phyloP scores from a whole-genome alignment of 768 basidiomycete genomes.

The Phanerochaete carnosa region DNA sequence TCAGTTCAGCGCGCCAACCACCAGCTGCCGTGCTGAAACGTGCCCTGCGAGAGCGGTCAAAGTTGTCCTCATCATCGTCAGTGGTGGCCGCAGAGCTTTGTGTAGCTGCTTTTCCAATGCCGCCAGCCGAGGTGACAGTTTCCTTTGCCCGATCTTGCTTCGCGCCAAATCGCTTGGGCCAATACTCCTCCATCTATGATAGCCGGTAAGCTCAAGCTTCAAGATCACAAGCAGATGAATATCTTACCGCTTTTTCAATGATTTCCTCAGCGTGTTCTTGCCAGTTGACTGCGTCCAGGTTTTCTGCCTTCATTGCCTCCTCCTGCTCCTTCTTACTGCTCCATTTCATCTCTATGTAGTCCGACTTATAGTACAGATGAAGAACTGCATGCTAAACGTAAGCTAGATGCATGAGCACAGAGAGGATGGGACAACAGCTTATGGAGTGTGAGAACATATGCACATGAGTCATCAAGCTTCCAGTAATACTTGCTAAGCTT shows the following conservation, averaged over 20 bases:
- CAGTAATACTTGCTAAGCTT: neutral
- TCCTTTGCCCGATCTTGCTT: neutral
- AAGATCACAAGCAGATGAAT: neutral
- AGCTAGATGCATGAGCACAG: neutral
- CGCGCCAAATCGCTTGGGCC: neutral
- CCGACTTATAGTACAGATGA: slow-evolving; percentile 17
- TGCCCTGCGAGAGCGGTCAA: neutral
- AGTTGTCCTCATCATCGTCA: neutral
- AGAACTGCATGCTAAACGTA: neutral
- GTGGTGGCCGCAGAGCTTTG: neutral
- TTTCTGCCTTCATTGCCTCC: slow-evolving; percentile 1
- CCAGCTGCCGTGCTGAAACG: slow-evolving; percentile 14
- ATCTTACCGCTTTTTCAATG: slow-evolving; percentile 7
- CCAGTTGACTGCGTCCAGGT: slow-evolving; percentile 15
- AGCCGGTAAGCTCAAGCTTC: no score
- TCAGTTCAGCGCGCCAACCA: slow-evolving; percentile 5
- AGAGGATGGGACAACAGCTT: neutral
- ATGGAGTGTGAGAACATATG: neutral
- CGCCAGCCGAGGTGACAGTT: neutral
- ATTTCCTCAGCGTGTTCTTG: slow-evolving; percentile 13
- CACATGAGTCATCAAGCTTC: neutral
- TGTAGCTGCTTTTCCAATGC: neutral
- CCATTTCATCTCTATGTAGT: slow-evolving; percentile 25
- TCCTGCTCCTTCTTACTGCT: slow-evolving; percentile 25
- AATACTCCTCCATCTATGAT: neutral